Evolutionary conservation across 1,139 yeast genomes (phyloP).

Genomic region (Tardiomyces depauwii): DNA sequence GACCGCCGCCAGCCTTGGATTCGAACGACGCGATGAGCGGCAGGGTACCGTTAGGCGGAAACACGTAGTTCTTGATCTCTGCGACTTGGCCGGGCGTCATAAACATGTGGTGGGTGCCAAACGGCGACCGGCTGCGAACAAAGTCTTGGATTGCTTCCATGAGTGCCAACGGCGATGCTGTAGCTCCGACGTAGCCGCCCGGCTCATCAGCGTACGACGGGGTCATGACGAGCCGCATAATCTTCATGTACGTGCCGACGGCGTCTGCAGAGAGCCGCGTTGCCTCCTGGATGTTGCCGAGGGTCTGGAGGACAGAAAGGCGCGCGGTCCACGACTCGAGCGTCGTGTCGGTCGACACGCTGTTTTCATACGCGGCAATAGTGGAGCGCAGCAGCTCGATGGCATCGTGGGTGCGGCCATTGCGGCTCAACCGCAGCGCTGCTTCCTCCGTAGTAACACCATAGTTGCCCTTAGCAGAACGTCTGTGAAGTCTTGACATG

Average conservation of each 20-base stretch:
- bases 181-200: neutral
- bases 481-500: no score
- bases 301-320: neutral
- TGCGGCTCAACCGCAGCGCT: neutral
- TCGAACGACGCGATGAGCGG: slow-evolving; percentile 5
- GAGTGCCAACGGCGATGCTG: neutral
- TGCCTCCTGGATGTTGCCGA: neutral
- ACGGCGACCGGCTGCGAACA: no score
- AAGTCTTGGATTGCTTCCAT: no score
- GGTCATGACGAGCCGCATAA: neutral
- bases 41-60: slow-evolving; percentile 10
- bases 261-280: neutral
- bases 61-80: slow-evolving; percentile 8
- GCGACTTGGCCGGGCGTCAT: slow-evolving; percentile 10
- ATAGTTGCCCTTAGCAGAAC: neutral
- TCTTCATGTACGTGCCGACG: neutral
- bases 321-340: neutral
- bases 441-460: neutral
- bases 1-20: neutral
- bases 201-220: no score
- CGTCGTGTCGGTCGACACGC: neutral
- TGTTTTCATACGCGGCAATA: neutral
- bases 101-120: neutral
- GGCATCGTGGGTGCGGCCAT: neutral
- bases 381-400: neutral